phyloP scores from a whole-genome alignment of 2,329 filamentous ascomycete genomes.

The Nigrospora sphaerica region DNA sequence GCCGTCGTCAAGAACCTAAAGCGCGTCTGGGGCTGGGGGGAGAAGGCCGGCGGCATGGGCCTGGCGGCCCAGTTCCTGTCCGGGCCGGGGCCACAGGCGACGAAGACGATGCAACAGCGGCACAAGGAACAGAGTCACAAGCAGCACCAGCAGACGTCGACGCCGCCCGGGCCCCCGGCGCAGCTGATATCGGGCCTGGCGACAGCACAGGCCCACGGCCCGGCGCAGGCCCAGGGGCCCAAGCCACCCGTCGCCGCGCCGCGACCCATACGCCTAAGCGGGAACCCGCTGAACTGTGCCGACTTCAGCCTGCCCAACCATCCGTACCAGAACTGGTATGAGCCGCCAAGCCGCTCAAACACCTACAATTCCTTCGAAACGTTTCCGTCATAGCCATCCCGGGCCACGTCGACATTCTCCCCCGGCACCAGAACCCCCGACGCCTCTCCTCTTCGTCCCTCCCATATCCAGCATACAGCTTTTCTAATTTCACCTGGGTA shows the following conservation, averaged over 20 bases:
- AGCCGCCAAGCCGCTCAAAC: constrained; percentile 53
- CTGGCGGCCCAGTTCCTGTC: constrained; percentile 16
- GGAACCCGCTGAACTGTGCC: constrained; percentile 67
- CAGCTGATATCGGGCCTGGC: constrained; percentile 17
- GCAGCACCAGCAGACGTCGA: constrained; percentile 12
- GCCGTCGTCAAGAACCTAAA: constrained; percentile 68
- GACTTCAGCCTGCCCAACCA: constrained; percentile 74
- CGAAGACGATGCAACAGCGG: constrained; percentile 1
- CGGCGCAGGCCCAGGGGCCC: constrained; percentile 18
- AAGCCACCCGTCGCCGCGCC: constrained; percentile 16
- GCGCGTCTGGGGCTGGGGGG: constrained; percentile 70
- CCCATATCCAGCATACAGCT: too few species aligned
- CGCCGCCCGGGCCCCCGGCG: constrained; percentile 8
- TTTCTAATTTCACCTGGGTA: too few species aligned
- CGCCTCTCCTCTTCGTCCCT: too few species aligned
- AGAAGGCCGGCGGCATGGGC: constrained; percentile 17
- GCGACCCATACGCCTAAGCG: constrained; percentile 22
- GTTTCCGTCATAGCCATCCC: not conserved
- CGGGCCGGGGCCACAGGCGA: constrained; percentile 4
- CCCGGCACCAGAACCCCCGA: too few species aligned
- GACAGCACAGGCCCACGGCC: constrained; percentile 10
- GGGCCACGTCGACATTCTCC: too few species aligned
- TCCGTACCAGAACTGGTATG: constrained; percentile 75
- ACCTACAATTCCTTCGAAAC: constrained; percentile 9
- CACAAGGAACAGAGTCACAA: constrained; percentile 5